Conservation (phyloP, 2,329 filamentous ascomycete genomes). For the Bipolaris oryzae region DNA sequence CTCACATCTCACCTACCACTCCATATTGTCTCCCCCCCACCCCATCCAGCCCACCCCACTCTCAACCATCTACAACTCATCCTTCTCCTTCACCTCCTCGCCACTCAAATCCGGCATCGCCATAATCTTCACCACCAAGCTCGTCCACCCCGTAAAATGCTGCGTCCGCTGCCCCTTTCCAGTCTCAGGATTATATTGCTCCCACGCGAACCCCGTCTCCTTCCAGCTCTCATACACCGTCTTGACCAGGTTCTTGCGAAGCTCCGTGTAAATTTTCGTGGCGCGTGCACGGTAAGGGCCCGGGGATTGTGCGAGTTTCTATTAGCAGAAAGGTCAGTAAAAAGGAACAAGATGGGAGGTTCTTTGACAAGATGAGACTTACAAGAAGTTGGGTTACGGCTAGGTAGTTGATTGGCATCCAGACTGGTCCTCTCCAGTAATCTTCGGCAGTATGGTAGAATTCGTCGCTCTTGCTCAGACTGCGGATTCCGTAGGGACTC, state of each 20-base stretch:
- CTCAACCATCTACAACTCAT: slow-evolving; percentile 36
- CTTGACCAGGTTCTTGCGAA: slow-evolving; percentile 83
- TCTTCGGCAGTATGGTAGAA: slow-evolving; percentile 92
- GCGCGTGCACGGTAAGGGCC: slow-evolving; percentile 74
- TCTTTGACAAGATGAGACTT: slow-evolving; percentile 14
- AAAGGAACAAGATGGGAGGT: background rate
- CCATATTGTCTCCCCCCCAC: too few species aligned
- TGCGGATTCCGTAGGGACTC: slow-evolving; percentile 86
- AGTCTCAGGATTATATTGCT: slow-evolving; percentile 95
- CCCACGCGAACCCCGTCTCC: slow-evolving; percentile 95
- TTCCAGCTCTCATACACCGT: slow-evolving; percentile 89
- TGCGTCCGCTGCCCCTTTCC: slow-evolving; percentile 93
- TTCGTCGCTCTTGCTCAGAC: slow-evolving; percentile 80
- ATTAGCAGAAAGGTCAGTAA: background rate
- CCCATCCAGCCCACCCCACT: too few species aligned
- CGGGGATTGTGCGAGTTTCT: slow-evolving; percentile 67
- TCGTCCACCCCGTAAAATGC: slow-evolving; percentile 99
- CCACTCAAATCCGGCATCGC: slow-evolving; percentile 75
- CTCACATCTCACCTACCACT: background rate
- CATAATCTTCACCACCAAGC: slow-evolving; percentile 96
- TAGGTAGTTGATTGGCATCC: slow-evolving; percentile 98
- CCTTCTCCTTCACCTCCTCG: slow-evolving; percentile 24
- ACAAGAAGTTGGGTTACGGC: slow-evolving; percentile 76
- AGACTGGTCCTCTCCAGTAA: slow-evolving; percentile 95
- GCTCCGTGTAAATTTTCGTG: slow-evolving; percentile 72